Evolutionary conservation across 2,329 filamentous ascomycete species (phyloP).

Genomic region (Lojkania enalia): DNA sequence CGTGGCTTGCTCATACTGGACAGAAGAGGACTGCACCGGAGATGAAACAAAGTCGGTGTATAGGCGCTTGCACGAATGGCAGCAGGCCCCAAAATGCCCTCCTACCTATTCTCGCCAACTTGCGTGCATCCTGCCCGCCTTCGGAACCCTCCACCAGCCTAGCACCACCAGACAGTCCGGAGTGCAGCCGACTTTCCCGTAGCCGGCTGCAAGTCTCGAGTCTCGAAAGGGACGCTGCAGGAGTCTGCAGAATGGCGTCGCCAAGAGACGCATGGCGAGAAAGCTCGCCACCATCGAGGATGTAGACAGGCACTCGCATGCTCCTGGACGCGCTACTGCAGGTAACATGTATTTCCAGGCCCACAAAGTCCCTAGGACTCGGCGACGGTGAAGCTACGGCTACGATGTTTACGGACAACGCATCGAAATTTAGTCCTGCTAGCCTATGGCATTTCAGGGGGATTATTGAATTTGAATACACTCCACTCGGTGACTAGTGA

Average conservation of each 20-base stretch:
- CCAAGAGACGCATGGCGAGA: slow-evolving; percentile 3
- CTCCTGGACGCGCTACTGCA: slow-evolving; percentile 34
- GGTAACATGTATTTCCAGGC: slow-evolving; percentile 26
- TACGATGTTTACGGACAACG: slow-evolving; percentile 27
- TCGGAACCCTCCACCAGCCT: slow-evolving; percentile 17
- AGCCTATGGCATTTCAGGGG: slow-evolving; percentile 24
- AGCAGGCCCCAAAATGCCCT: slow-evolving; percentile 9
- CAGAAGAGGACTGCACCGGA: slow-evolving; percentile 19
- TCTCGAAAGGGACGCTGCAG: slow-evolving; percentile 25
- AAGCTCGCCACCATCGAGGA: slow-evolving; percentile 25
- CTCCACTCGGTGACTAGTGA: no score
- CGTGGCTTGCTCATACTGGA: slow-evolving; percentile 31
- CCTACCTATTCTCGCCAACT: slow-evolving; percentile 21
- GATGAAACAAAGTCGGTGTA: slow-evolving; percentile 39
- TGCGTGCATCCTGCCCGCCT: slow-evolving; percentile 23
- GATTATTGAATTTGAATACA: no score
- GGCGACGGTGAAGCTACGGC: slow-evolving; percentile 35
- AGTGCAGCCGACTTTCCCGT: slow-evolving; percentile 19
- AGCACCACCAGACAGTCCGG: slow-evolving; percentile 15
- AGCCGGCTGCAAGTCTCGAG: slow-evolving; percentile 9
- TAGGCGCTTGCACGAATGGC: slow-evolving; percentile 23
- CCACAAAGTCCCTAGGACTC: slow-evolving; percentile 34
- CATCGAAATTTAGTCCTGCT: slow-evolving; percentile 19
- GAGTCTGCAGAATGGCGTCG: slow-evolving; percentile 20
- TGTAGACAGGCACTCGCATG: slow-evolving; percentile 27